Conservation (phyloP, 108 stramenopile species). For the Skeletonema costatum region DNA sequence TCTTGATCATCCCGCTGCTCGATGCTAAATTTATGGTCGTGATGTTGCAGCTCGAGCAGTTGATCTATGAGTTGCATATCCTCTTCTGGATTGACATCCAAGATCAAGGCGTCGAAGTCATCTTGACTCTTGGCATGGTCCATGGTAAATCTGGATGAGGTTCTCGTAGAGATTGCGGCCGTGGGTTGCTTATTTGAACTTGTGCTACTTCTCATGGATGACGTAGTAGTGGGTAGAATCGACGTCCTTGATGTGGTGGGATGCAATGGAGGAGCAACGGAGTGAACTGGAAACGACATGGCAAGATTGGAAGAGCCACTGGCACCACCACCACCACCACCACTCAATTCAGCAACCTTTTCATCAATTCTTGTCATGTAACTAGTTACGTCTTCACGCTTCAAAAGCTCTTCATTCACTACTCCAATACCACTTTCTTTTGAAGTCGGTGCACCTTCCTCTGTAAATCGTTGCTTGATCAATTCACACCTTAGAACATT, state of each 20-base stretch:
- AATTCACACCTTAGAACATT: conserved; percentile 73
- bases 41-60: conserved; percentile 81
- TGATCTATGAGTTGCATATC: conserved; percentile 87
- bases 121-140: conserved; percentile 18
- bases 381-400: conserved; percentile 61
- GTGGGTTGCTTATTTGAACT: background rate
- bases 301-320: conserved; percentile 24
- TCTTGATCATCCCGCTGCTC: conserved; percentile 61
- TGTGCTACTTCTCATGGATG: background rate
- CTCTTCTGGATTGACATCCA: conserved; percentile 82
- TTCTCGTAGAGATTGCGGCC: background rate
- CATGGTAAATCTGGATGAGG: background rate
- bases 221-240: background rate
- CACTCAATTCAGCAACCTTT: conserved; percentile 32
- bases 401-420: conserved; percentile 52
- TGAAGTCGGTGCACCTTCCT: background rate
- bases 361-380: conserved; percentile 60
- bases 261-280: background rate
- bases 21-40: conserved; percentile 70
- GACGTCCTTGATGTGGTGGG: conserved; percentile 1
- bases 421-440: conserved; percentile 44
- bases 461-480: conserved; percentile 54
- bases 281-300: conserved; percentile 9
- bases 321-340: background rate
- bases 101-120: conserved; percentile 31